A percentile compares a stretch with the other conserved stretches of the same genome.
Evolutionary conservation across 345 rosid genomes (phyloP).

Genomic region (Brassica cretica): DNA sequence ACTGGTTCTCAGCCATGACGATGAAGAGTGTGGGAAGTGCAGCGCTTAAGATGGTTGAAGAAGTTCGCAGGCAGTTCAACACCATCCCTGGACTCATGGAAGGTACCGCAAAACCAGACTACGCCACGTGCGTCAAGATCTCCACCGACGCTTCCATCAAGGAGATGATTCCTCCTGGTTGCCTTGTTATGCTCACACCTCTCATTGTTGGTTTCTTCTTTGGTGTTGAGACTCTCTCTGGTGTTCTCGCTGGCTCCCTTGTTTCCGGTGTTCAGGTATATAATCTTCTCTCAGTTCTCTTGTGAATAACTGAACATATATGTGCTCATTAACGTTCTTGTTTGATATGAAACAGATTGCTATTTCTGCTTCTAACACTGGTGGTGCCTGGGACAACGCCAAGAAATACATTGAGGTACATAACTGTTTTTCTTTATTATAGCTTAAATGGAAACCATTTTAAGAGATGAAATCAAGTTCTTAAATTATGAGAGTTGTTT

Average conservation of each 20-base stretch:
- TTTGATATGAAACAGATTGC: conserved; percentile 56
- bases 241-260: conserved; percentile 89
- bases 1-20: conserved; percentile 99
- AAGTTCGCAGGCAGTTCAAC: conserved; percentile 94
- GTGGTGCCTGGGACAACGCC: conserved; percentile 99
- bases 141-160: conserved; percentile 96
- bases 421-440: not conserved
- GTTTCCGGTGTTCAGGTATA: conserved; percentile 97
- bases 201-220: conserved; percentile 81
- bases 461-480: not conserved
- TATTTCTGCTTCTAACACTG: conserved; percentile 95
- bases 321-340: not conserved
- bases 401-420: conserved; percentile 94
- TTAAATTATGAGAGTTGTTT: not conserved
- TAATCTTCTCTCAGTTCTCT: not conserved
- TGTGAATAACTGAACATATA: not conserved
- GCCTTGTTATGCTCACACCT: conserved; percentile 96
- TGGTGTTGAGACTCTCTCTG: conserved; percentile 88
- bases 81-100: conserved; percentile 97
- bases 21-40: conserved; percentile 99
- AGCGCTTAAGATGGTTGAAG: conserved; percentile 97
- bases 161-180: conserved; percentile 98
- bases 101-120: conserved; percentile 84
- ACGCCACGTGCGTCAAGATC: conserved; percentile 93
- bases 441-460: not conserved